These are phyloP conservation scores for Pyrenula massariospora DNA, from an alignment of 495 filamentous ascomycete genomes.

Conservation along the genomic window DNA sequence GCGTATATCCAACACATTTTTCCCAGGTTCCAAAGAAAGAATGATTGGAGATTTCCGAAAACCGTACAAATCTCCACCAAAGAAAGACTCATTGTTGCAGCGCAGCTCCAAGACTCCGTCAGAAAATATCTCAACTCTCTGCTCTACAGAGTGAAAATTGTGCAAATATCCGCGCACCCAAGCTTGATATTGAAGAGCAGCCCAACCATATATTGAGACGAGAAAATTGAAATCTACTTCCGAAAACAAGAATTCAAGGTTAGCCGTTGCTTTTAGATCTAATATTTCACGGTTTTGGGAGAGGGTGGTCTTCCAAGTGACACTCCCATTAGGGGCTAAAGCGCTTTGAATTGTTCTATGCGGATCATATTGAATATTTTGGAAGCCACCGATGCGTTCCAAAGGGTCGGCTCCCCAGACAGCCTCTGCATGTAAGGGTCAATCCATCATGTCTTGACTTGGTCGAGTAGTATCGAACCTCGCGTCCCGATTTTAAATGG, in stretches of 20 bases:
- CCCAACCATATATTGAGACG: constrained; percentile 47
- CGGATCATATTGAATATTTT: constrained; percentile 22
- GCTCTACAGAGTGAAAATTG: constrained; percentile 11
- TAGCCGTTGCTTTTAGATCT: constrained; percentile 11
- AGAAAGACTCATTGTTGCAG: constrained; percentile 35
- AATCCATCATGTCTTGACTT: background rate
- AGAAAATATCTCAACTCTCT: constrained; percentile 27
- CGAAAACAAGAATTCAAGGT: constrained; percentile 31
- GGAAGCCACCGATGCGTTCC: constrained; percentile 39
- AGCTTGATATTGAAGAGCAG: constrained; percentile 46
- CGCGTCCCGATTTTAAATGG: constrained; percentile 51
- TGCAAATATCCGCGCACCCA: constrained; percentile 41
- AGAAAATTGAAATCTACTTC: constrained; percentile 37
- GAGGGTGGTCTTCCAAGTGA: constrained; percentile 28
- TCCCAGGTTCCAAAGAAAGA: constrained; percentile 33
- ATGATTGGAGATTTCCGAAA: constrained; percentile 37
- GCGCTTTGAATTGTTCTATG: constrained; percentile 33
- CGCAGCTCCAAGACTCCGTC: constrained; percentile 37
- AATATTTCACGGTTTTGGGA: constrained; percentile 4
- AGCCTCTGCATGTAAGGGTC: constrained; percentile 28
- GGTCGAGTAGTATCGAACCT: constrained; percentile 21
- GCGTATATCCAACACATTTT: constrained; percentile 38
- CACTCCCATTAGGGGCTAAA: constrained; percentile 33
- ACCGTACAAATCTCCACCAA: constrained; percentile 45
- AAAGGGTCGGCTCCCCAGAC: constrained; percentile 50